Conservation (phyloP, 768 basidiomycete species). For the Lactifluus echinatus region DNA sequence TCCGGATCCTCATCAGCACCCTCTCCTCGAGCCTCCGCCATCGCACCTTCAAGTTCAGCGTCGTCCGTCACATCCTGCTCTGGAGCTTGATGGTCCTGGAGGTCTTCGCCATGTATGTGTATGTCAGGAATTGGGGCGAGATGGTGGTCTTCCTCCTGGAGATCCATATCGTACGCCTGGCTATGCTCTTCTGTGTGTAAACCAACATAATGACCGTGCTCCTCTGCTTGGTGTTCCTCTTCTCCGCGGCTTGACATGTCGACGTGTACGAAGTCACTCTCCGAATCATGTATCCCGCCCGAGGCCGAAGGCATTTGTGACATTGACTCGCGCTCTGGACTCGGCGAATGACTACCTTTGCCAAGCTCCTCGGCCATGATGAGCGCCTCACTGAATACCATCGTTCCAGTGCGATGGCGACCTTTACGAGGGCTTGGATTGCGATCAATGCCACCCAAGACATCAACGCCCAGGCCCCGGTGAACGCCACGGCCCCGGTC, state of each 20-base stretch:
- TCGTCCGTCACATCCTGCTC: conserved; percentile 19
- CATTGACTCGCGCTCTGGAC: conserved; percentile 7
- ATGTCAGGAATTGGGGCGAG: background rate
- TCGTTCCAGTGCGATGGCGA: conserved; percentile 61
- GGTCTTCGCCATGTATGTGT: background rate
- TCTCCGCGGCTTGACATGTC: conserved; percentile 2
- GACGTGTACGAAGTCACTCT: conserved; percentile 11
- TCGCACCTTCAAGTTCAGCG: background rate
- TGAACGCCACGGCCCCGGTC: conserved; percentile 18
- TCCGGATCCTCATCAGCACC: background rate
- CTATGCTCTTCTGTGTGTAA: background rate
- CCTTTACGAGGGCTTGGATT: conserved; percentile 28
- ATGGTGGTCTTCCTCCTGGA: background rate
- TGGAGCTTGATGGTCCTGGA: background rate
- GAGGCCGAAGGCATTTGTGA: background rate
- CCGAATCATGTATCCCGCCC: conserved; percentile 1
- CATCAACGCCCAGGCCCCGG: conserved; percentile 12
- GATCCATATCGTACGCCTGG: background rate
- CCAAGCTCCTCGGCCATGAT: conserved; percentile 34
- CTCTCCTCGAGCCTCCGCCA: background rate
- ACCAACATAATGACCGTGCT: background rate
- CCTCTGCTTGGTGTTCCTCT: conserved; percentile 2
- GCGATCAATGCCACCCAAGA: conserved; percentile 12
- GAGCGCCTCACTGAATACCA: conserved; percentile 50
- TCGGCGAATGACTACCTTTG: conserved; percentile 19